phyloP scores from a whole-genome alignment of 441 rosid genomes.

The Pelargonium citronellum region DNA sequence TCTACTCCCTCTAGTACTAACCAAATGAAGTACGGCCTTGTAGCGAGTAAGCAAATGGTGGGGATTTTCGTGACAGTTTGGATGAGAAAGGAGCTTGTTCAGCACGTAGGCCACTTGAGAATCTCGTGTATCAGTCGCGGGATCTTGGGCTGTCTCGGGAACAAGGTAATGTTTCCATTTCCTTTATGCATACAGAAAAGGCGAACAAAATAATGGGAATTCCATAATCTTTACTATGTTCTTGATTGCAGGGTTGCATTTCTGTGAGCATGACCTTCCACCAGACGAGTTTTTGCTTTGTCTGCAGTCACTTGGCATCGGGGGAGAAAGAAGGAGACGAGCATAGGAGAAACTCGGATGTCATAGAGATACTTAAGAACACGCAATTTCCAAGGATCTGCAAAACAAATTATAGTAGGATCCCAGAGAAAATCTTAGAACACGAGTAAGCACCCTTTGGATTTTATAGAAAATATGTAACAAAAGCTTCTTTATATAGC shows the following conservation, averaged over 20 bases:
- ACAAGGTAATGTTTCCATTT: slow-evolving; percentile 38
- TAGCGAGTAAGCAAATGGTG: slow-evolving; percentile 70
- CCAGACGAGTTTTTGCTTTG: slow-evolving; percentile 52
- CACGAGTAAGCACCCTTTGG: slow-evolving; percentile 47
- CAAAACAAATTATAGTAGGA: slow-evolving; percentile 34
- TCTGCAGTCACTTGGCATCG: slow-evolving; percentile 60
- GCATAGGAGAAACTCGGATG: slow-evolving; percentile 50
- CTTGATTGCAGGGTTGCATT: slow-evolving; percentile 53
- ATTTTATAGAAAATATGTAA: not conserved
- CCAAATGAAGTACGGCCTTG: slow-evolving; percentile 52
- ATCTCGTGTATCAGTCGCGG: slow-evolving; percentile 52
- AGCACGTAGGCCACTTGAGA: slow-evolving; percentile 49
- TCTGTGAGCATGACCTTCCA: slow-evolving; percentile 61
- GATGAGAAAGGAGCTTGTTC: slow-evolving; percentile 62
- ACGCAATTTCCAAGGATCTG: slow-evolving; percentile 57
- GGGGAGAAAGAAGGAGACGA: slow-evolving; percentile 67
- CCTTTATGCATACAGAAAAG: not conserved
- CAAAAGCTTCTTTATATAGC: not conserved
- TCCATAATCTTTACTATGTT: not conserved
- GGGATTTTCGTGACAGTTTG: slow-evolving; percentile 66
- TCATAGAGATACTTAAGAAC: slow-evolving; percentile 46
- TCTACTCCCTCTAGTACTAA: slow-evolving; percentile 21
- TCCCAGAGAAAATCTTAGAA: slow-evolving; percentile 45
- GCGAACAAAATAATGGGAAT: too few relatives aligned
- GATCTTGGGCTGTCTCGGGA: slow-evolving; percentile 61